Base-by-base conservation (phyloP, 1,139 yeast species). In the Nakaseomyces glabratus region DNA sequence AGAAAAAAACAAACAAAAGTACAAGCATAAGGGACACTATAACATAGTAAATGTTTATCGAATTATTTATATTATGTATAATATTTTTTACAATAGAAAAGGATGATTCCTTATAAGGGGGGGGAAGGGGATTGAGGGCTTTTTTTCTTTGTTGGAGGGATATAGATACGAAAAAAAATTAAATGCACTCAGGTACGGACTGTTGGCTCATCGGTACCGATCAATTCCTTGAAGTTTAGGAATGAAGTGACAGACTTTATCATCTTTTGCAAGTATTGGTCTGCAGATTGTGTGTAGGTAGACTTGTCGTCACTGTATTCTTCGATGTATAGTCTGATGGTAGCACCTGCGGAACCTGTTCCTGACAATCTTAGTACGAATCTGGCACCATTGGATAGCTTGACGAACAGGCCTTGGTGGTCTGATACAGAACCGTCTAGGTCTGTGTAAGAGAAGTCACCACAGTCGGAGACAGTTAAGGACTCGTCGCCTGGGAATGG, bases 341-440 rank as follows among this genome's bases (percentile, higher is more conserved):
- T 90, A 13, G 98, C 97, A 32, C 98, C 99, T 2, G 95, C 78
- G 1, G 97, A 86, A 5, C 99, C 99, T 9, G 99, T 90, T 38
- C 99, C 99, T 0, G 96, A 85, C 46, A 90, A 70, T 61, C 99
- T 79, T 33, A 85, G 84, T 28, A 93, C 84, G 39, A 88, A 74
- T 58, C 97, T 74, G 41, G 85, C 72, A 3, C 97, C 97, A 50
- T 77, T 79, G 32, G 70, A 70, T 46, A 88, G 72, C 61, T 81
- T 86, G 47, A 88, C 79, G 55, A 69, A 90, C 38, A 90, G 71
- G 30, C 99, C 99, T 66, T 90, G 99, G 56, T 86, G 78, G n/a
- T 65, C 58, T 5, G 96, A 82, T 6, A 88, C 86, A 2, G 90
- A 76, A 14, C 98, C 97, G 58, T 90, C 97, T 43, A 90, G 68